Evolutionary conservation across 495 filamentous ascomycete species (phyloP), one percentile per base, ranked within the genome.

Genomic region (Cercophora newfieldiana): DNA sequence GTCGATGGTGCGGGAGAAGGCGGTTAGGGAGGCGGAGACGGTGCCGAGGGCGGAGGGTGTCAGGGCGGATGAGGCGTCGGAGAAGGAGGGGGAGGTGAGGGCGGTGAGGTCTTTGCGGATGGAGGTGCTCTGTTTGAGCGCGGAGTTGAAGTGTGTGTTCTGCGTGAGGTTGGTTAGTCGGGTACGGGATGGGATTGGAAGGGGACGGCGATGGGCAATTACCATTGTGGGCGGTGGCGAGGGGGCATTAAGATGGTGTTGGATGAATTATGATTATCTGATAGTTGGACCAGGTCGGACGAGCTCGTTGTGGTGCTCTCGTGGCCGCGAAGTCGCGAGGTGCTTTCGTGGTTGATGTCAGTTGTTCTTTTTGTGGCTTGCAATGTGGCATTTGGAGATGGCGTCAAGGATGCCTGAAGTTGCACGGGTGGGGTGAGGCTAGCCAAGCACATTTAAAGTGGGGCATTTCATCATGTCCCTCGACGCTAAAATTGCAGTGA

Each of bases 131-230:
- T 97, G 94, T 79, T 96, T 96, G 29, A 97, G 86, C 30, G 95
- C 94, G 19, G 93, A 94, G 78, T 97, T 97, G 86, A 97, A 97
- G 66, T 94, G 86, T 18, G 92, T 91, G 77, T 97, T 97, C 94
- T 85, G 56, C 1, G 26, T 26, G 3, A 1, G 10, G 7, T 21
- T 30, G 7, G 63, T 69, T 67, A 64, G 50, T 26, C 30, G n/a
- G 25, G 12, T 18, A 6, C 18, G 12, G 6, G 21, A n/a, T 21
- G 49, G 48, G 49, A 29, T 26, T 7, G 29, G 21, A n/a, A 2
- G 22, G 8, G 33, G 3, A 29, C 2, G 8, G 47, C 18, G 16
- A 8, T 10, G 47, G 59, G 28, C 7, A 21, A 19, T n/a, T 25
- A 63, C 61, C 61, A 63, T 62, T 62, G 44, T 33, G 60, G 60